Evolutionary conservation across 192 early-diverging fungal species (phyloP).

Genomic region (Chytriomyces sp.): DNA sequence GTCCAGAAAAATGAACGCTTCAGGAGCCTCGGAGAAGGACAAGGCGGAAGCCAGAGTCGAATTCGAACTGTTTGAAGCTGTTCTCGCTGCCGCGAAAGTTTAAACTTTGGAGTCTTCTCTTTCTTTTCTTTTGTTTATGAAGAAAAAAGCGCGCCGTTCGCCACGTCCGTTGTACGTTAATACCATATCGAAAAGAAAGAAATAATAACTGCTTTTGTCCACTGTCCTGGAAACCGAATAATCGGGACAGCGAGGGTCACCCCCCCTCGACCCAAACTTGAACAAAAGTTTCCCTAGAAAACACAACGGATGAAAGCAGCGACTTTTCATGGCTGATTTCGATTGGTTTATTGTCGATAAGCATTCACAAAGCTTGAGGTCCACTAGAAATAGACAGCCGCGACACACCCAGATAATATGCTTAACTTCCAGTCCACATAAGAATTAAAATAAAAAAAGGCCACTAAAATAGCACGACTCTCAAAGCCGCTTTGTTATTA

Average conservation of each 20-base stretch:
- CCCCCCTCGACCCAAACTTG: no score
- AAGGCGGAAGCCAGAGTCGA: slow-evolving; percentile 85
- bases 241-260: no score
- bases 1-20: slow-evolving; percentile 65
- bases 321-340: no score
- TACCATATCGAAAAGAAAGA: not conserved
- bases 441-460: not conserved
- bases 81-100: slow-evolving; percentile 68
- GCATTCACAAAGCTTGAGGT: not conserved
- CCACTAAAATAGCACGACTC: not conserved
- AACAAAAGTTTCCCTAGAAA: no score
- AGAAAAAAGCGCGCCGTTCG: not conserved
- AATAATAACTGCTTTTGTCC: no score
- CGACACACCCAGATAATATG: not conserved
- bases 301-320: no score
- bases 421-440: not conserved
- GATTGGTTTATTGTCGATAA: no score
- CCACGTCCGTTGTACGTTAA: not conserved
- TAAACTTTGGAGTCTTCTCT: slow-evolving; percentile 3
- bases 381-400: not conserved
- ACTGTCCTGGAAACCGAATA: no score
- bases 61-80: slow-evolving; percentile 85
- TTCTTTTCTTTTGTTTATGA: no score
- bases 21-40: slow-evolving; percentile 71
- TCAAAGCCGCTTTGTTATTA: slow-evolving; percentile 8